Evolutionary conservation across 2,329 filamentous ascomycete species (phyloP).

Genomic region (Aspergillus sp.): DNA sequence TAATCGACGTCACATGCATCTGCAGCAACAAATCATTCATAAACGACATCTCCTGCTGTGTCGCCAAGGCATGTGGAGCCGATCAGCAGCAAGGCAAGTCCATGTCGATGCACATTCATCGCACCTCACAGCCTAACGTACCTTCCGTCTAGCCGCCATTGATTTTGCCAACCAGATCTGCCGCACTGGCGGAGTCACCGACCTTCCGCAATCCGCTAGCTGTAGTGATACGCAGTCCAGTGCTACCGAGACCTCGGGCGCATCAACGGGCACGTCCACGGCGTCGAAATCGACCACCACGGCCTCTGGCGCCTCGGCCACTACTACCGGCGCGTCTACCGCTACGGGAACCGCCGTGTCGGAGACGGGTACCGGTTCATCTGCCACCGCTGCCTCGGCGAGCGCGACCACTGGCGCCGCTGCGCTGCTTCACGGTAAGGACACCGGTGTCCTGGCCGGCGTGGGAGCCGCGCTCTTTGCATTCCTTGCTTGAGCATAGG

Average conservation of each 20-base stretch:
- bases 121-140: neutral
- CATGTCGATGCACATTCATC: neutral
- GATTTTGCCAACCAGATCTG: conserved; percentile 39
- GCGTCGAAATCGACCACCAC: neutral
- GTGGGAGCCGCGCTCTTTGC: conserved; percentile 30
- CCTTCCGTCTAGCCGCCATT: conserved; percentile 13
- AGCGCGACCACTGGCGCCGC: conserved; percentile 23
- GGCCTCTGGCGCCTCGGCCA: conserved; percentile 4
- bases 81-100: conserved; percentile 42
- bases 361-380: conserved; percentile 6
- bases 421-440: conserved; percentile 19
- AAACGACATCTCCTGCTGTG: conserved; percentile 50
- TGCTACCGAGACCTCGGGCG: conserved; percentile 15
- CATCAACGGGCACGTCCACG: conserved; percentile 3
- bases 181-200: conserved; percentile 34
- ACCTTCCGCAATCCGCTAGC: conserved; percentile 32
- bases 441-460: conserved; percentile 28
- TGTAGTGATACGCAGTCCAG: conserved; percentile 21
- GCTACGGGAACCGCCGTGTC: conserved; percentile 5
- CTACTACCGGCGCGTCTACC: conserved; percentile 10
- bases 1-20: conserved; percentile 49
- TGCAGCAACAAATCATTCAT: conserved; percentile 50
- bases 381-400: conserved; percentile 10
- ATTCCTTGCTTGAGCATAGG: conserved; percentile 23
- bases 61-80: conserved; percentile 42